phyloP scores from a whole-genome alignment of 106 monocot species.

The Ottelia alismoides region DNA sequence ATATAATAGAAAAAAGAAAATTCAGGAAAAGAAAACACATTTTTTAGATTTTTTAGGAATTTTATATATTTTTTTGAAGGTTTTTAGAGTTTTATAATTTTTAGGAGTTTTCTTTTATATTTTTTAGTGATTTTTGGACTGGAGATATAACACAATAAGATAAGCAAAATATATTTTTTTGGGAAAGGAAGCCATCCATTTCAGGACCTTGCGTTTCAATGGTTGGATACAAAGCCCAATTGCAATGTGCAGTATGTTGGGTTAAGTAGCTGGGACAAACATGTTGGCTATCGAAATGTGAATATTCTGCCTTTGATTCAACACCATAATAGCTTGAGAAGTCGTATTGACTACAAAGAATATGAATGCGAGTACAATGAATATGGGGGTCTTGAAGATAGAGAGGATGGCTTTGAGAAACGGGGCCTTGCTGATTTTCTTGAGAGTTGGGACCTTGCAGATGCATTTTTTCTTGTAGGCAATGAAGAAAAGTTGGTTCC shows the following conservation, averaged over 20 bases:
- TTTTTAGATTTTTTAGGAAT: too few species aligned
- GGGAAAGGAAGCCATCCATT: conserved; percentile 74
- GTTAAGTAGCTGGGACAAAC: conserved; percentile 93
- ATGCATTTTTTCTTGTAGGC: conserved; percentile 61
- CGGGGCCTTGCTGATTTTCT: conserved; percentile 52
- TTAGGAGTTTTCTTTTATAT: conserved; percentile 72
- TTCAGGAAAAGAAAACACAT: too few species aligned
- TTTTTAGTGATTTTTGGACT: conserved; percentile 84
- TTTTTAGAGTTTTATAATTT: too few species aligned
- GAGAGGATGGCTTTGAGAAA: conserved; percentile 20
- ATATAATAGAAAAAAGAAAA: too few species aligned
- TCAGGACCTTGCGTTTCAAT: conserved; percentile 68
- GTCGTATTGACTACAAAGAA: conserved; percentile 35
- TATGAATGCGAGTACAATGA: conserved; percentile 21
- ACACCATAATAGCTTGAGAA: conserved; percentile 24
- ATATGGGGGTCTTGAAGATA: conserved; percentile 19
- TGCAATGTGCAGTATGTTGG: conserved; percentile 73
- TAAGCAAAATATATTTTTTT: too few species aligned
- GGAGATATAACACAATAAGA: conserved; percentile 78
- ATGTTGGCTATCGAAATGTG: conserved; percentile 89
- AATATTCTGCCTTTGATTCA: conserved; percentile 45
- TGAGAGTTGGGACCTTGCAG: conserved; percentile 81
- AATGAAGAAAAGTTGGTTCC: conserved; percentile 49
- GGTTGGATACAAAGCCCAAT: conserved; percentile 63
- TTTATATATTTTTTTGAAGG: too few species aligned